These are phyloP conservation scores for Exsudoporus frostii DNA, from an alignment of 768 basidiomycete genomes.

Conservation along the genomic window DNA sequence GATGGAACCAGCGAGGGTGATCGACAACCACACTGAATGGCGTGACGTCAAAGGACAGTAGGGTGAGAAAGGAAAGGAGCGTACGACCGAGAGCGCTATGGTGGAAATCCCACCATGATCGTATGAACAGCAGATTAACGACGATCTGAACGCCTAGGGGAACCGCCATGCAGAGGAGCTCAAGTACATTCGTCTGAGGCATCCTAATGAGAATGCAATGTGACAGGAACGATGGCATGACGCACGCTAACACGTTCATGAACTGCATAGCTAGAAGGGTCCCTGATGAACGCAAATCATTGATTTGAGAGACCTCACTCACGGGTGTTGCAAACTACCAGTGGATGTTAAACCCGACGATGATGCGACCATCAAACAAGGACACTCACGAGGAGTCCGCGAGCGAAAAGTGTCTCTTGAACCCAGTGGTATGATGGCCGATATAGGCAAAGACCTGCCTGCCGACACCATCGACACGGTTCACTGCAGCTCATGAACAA, in stretches of 20 bases:
- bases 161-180: conserved; percentile 44
- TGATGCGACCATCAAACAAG: background rate
- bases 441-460: conserved; percentile 60
- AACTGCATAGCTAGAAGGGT: conserved; percentile 49
- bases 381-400: conserved; percentile 65
- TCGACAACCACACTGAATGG: conserved; percentile 59
- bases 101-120: conserved; percentile 88
- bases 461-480: background rate
- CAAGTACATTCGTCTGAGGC: conserved; percentile 37
- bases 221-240: conserved; percentile 29
- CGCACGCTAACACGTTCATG: conserved; percentile 59
- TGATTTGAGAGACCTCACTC: conserved; percentile 12
- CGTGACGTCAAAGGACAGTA: background rate
- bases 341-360: conserved; percentile 13
- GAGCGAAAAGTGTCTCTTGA: conserved; percentile 75
- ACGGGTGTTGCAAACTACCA: conserved; percentile 38
- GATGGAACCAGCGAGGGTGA: conserved; percentile 69
- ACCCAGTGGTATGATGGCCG: conserved; percentile 55
- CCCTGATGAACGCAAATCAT: background rate
- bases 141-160: conserved; percentile 67
- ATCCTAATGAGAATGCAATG: background rate
- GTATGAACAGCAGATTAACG: conserved; percentile 66
- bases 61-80: background rate
- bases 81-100: conserved; percentile 44
- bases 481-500: background rate